Conservation (phyloP, 2,329 filamentous ascomycete genomes). For the Aspergillus hiratsukae region DNA sequence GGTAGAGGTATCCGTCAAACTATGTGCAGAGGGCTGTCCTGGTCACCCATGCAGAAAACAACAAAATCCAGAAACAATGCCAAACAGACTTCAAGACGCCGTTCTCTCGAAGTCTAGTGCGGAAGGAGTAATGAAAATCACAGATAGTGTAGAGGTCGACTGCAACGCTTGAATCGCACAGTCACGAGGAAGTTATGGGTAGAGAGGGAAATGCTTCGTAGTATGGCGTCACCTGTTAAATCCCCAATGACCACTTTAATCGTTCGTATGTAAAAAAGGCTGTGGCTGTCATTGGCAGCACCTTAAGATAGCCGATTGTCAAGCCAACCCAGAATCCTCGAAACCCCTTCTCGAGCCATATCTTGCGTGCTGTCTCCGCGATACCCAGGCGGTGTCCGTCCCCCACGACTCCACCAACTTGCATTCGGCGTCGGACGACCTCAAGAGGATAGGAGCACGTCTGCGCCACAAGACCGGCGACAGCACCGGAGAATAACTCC, state of each 20-base stretch:
- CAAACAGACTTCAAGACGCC: slow-evolving; percentile 8
- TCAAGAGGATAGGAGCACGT: slow-evolving; percentile 92
- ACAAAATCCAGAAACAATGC: slow-evolving; percentile 13
- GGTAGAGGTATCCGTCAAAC: slow-evolving; percentile 2
- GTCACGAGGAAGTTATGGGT: neutral
- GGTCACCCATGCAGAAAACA: slow-evolving; percentile 15
- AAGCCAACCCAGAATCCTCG: slow-evolving; percentile 88
- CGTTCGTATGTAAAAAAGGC: slow-evolving; percentile 66
- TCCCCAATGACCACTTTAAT: slow-evolving; percentile 60
- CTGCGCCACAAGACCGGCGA: slow-evolving; percentile 85
- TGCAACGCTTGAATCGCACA: neutral
- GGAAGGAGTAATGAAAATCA: slow-evolving; percentile 1
- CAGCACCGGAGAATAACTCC: slow-evolving; percentile 75
- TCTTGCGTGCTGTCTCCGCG: slow-evolving; percentile 69
- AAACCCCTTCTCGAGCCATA: slow-evolving; percentile 70
- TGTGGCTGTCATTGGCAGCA: slow-evolving; percentile 80
- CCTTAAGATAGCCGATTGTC: slow-evolving; percentile 91
- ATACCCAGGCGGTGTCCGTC: slow-evolving; percentile 78
- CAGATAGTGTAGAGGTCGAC: neutral
- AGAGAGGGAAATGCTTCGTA: neutral
- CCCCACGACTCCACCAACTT: slow-evolving; percentile 90
- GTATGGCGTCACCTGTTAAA: slow-evolving; percentile 42
- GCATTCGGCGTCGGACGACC: slow-evolving; percentile 88
- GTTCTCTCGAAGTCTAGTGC: slow-evolving; percentile 8
- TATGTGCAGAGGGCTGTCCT: slow-evolving; percentile 10